Evolutionary conservation across 2,329 filamentous ascomycete genomes (phyloP), one percentile per base, ranked within the genome.

Genomic region (Colletotrichum brevisporum): DNA sequence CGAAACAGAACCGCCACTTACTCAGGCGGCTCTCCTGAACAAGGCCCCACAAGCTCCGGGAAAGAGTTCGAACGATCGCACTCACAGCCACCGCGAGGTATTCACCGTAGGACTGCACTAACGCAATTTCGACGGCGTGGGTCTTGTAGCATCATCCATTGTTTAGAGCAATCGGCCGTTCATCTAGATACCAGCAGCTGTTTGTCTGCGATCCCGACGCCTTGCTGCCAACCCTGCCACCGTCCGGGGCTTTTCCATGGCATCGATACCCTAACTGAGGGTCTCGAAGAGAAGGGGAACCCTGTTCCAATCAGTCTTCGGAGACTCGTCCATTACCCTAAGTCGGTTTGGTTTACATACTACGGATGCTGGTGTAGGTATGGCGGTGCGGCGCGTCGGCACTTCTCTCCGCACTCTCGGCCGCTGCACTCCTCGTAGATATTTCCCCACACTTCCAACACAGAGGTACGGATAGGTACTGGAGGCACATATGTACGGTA

Each of bases 351-450:
- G 21, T 24, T 24, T 24, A 39, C 36, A 39, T 13, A 39, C 36
- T 39, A 13, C 21, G 21, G 21, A 24, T 24, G 21, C 21, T 24
- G 21, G 21, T 24, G 21, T 24, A 24, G 21, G 21, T 2, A 24
- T n/a, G 55, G 21, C 57, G 50, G 41, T 52, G 54, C 63, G 43
- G 64, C 45, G 52, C 24, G 45, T 31, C 59, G 66, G 54, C 47
- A 53, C 15, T 6, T 18, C 21, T 52, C 57, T 47, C 57, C 57
- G 47, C 57, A 27, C 13, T 41, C 2, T 31, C 47, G 45, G 57
- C 57, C 47, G 47, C 18, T 52, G 57, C 31, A 27, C 57, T 31
- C 57, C 15, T 13, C 21, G 39, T 56, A 16, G 41, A 2, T 5
- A 27, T 57, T 43, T 39, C 61, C 50, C 56, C 45, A 65, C 48